Conservation (phyloP, 169 alveolate species). For the Plasmodium ovale region DNA sequence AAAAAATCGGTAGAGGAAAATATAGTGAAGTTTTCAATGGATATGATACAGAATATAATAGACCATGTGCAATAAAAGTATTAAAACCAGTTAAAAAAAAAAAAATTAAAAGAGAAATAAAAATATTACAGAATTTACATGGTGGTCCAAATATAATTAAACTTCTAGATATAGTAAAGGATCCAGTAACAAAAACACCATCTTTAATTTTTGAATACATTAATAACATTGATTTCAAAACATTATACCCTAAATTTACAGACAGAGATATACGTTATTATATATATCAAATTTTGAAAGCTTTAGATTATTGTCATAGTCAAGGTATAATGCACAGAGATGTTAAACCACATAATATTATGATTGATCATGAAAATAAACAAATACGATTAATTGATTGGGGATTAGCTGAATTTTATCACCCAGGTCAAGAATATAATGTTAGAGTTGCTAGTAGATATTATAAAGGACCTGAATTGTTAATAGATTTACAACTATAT, state of each 20-base stretch:
- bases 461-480: constrained; percentile 99
- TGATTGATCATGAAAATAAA: constrained; percentile 94
- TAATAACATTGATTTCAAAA: constrained; percentile 93
- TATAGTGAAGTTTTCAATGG: constrained; percentile 99
- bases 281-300: constrained; percentile 94
- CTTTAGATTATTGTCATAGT: constrained; percentile 98
- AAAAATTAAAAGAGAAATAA: constrained; percentile 97
- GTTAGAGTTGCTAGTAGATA: constrained; percentile 98
- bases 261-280: constrained; percentile 96
- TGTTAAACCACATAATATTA: constrained; percentile 97
- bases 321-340: constrained; percentile 99
- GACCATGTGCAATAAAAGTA: constrained; percentile 94
- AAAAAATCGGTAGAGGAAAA: constrained; percentile 99
- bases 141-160: constrained; percentile 96
- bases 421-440: constrained; percentile 98
- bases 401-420: constrained; percentile 99
- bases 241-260: constrained; percentile 94
- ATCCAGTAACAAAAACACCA: constrained; percentile 96
- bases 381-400: constrained; percentile 97
- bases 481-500: constrained; percentile 95
- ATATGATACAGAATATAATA: constrained; percentile 82
- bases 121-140: constrained; percentile 94
- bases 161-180: constrained; percentile 96
- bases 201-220: constrained; percentile 93
- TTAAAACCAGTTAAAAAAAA: constrained; percentile 97